Percentiles rank a stretch among this genome's conserved stretches.
Evolutionary conservation across 768 basidiomycete species (phyloP).

Genomic region (Chalciporus sphaerocephalus): DNA sequence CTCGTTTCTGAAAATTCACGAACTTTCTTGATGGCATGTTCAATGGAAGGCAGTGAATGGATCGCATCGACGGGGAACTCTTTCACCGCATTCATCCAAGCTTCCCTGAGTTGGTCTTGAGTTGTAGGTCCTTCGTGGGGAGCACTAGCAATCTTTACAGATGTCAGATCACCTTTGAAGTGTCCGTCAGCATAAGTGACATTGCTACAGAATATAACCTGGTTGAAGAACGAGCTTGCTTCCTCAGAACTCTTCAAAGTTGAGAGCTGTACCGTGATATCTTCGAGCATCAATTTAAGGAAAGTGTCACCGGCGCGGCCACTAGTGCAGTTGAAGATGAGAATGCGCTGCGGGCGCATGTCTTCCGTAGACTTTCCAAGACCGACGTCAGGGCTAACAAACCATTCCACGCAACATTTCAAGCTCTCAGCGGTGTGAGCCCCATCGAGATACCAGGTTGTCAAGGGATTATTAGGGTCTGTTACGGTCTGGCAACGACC

Average conservation of each 20-base stretch:
- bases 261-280: slow-evolving; percentile 46
- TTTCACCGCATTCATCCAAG: slow-evolving; percentile 66
- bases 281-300: slow-evolving; percentile 54
- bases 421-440: slow-evolving; percentile 94
- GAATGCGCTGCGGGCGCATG: slow-evolving; percentile 42
- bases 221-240: slow-evolving; percentile 59
- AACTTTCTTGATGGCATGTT: slow-evolving; percentile 77
- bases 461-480: slow-evolving; percentile 49
- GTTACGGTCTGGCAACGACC: slow-evolving; percentile 85
- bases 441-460: slow-evolving; percentile 91
- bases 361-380: slow-evolving; percentile 31
- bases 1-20: slow-evolving; percentile 36
- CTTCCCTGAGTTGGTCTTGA: slow-evolving; percentile 70
- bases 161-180: slow-evolving; percentile 87
- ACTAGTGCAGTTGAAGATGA: slow-evolving; percentile 94
- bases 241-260: slow-evolving; percentile 36
- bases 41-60: slow-evolving; percentile 81
- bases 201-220: slow-evolving; percentile 93
- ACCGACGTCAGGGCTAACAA: slow-evolving; percentile 56
- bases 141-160: slow-evolving; percentile 55
- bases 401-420: slow-evolving; percentile 86
- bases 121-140: slow-evolving; percentile 65
- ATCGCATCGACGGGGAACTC: slow-evolving; percentile 56
- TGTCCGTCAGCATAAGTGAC: slow-evolving; percentile 87
- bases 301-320: slow-evolving; percentile 80